These are phyloP conservation scores for Phytophthora pisi DNA, from an alignment of 352 stramenopile genomes.

Conservation along the genomic window DNA sequence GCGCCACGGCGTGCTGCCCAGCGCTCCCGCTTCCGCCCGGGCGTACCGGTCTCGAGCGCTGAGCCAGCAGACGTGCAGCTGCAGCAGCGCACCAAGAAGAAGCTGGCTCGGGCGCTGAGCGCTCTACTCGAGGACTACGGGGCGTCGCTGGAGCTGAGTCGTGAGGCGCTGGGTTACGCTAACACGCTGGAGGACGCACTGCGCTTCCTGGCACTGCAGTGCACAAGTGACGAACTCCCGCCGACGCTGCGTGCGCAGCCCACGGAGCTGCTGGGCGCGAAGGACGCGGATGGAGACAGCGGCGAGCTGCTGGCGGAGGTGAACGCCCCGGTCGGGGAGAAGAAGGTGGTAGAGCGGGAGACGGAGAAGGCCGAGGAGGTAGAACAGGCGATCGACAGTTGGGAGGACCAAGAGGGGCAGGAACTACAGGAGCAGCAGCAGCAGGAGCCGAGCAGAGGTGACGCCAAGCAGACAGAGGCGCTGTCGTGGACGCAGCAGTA, in stretches of 20 bases:
- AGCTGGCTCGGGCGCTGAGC: constrained; percentile 51
- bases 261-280: constrained; percentile 6
- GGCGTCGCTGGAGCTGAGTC: constrained; percentile 30
- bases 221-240: constrained; percentile 62
- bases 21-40: constrained; percentile 53
- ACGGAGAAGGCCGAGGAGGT: constrained; percentile 4
- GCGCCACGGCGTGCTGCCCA: constrained; percentile 25
- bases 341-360: constrained; percentile 1
- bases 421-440: constrained; percentile 18
- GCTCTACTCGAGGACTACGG: constrained; percentile 62
- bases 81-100: constrained; percentile 59
- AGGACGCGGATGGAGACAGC: constrained; percentile 18
- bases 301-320: constrained; percentile 46
- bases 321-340: constrained; percentile 8
- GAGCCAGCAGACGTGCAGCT: constrained; percentile 47
- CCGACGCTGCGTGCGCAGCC: constrained; percentile 43
- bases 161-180: constrained; percentile 57
- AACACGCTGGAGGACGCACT: constrained; percentile 78
- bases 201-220: constrained; percentile 63
- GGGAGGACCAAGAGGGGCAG: constrained; percentile 16
- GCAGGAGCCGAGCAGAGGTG: constrained; percentile 12
- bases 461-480: constrained; percentile 30
- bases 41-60: constrained; percentile 33
- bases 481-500: constrained; percentile 84
- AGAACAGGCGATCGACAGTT: constrained; percentile 3